A percentile compares a stretch with the other conserved stretches of the same genome.
Evolutionary conservation across 345 rosid genomes (phyloP).

Genomic region (Eucalyptus guilfoylei): DNA sequence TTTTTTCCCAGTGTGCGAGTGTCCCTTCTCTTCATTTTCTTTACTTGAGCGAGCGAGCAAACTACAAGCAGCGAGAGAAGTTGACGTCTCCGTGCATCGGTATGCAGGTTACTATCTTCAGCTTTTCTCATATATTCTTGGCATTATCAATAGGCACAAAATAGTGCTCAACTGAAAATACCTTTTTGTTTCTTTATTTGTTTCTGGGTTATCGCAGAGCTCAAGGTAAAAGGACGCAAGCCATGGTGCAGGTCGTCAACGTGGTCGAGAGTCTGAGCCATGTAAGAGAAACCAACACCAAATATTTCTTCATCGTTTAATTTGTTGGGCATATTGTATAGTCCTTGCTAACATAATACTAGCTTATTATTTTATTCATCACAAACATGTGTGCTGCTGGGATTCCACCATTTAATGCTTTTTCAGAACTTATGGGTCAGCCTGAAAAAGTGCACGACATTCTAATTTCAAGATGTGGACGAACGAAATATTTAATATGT

Average conservation of each 20-base stretch:
- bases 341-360: background rate
- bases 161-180: background rate
- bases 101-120: conserved; percentile 5
- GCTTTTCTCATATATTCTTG: background rate
- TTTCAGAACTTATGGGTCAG: background rate
- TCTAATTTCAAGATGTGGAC: background rate
- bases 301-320: background rate
- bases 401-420: background rate
- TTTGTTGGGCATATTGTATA: background rate
- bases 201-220: background rate
- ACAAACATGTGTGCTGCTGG: background rate
- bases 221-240: no score
- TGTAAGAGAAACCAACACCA: background rate
- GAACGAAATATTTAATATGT: background rate
- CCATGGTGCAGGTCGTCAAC: background rate
- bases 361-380: background rate
- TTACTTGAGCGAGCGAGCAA: background rate
- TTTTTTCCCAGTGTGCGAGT: background rate
- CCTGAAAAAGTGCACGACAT: background rate
- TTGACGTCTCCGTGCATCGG: conserved; percentile 12
- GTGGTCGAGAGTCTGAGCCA: background rate
- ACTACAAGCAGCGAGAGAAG: conserved; percentile 6
- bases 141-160: background rate
- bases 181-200: background rate
- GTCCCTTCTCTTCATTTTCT: background rate